phyloP scores from a whole-genome alignment of 1,139 yeast genomes.

The Debaryomyces subglobosus region DNA sequence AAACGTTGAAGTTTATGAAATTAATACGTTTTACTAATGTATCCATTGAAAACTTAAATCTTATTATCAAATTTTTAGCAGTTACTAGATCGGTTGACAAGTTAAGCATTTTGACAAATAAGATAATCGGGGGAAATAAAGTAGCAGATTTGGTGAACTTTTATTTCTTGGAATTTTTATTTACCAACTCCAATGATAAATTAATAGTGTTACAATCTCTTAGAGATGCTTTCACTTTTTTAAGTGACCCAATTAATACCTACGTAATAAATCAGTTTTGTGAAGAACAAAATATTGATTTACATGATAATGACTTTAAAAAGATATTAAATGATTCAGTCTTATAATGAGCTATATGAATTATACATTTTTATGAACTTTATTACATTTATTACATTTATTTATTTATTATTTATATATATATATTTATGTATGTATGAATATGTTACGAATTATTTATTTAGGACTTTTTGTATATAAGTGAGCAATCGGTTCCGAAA shows the following conservation, averaged over 20 bases:
- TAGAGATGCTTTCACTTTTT: constrained; percentile 18
- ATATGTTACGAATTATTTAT: not conserved
- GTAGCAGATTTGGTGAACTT: constrained; percentile 28
- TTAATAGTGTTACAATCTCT: constrained; percentile 21
- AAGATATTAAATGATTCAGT: not conserved
- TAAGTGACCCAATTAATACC: constrained; percentile 23
- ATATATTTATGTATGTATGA: no score
- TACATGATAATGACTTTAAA: not conserved
- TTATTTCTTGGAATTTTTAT: constrained; percentile 31
- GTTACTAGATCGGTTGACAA: constrained; percentile 24
- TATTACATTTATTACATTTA: not conserved
- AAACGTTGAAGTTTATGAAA: constrained; percentile 27
- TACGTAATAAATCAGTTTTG: constrained; percentile 16
- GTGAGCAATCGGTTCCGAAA: not conserved
- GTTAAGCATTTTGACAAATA: constrained; percentile 32
- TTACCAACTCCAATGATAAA: constrained; percentile 21
- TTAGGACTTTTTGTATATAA: not conserved
- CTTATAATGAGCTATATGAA: constrained; percentile 1
- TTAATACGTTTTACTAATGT: constrained; percentile 22
- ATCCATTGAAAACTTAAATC: constrained; percentile 26
- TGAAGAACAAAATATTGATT: constrained; percentile 4
- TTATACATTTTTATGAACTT: constrained; percentile 5
- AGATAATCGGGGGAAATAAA: constrained; percentile 24
- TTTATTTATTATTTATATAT: constrained; percentile 1
- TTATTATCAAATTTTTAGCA: constrained; percentile 33